phyloP scores from a whole-genome alignment of 768 basidiomycete genomes.

The Agrocybe pediades region DNA sequence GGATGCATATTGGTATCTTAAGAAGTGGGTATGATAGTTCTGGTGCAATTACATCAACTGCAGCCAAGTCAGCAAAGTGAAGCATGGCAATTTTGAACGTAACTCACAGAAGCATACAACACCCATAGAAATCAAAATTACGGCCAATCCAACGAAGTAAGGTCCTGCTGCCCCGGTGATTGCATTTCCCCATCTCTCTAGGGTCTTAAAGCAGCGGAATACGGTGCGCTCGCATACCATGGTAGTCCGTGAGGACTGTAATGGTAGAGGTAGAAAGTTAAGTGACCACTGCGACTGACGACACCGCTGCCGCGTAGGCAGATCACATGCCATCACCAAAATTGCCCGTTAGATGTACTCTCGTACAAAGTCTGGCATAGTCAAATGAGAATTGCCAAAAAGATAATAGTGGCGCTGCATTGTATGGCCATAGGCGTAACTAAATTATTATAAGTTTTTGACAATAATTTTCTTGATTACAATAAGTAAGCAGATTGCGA shows the following conservation, averaged over 20 bases:
- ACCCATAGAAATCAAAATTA: slow-evolving; percentile 68
- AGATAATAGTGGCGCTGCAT: too few species aligned
- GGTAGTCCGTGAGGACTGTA: background rate
- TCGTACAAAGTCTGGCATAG: too few species aligned
- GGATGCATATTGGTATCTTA: slow-evolving; percentile 66
- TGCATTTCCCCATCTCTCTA: slow-evolving; percentile 77
- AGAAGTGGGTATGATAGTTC: slow-evolving; percentile 59
- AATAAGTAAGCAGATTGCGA: too few species aligned
- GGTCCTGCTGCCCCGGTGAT: slow-evolving; percentile 92
- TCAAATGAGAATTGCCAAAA: too few species aligned
- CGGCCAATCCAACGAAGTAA: slow-evolving; percentile 82
- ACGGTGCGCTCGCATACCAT: slow-evolving; percentile 49
- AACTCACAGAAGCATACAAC: slow-evolving; percentile 80
- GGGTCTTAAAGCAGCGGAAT: slow-evolving; percentile 52
- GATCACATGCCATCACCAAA: too few species aligned
- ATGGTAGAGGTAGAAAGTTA: too few species aligned
- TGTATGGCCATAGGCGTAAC: too few species aligned
- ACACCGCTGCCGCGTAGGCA: too few species aligned
- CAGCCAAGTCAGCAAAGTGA: slow-evolving; percentile 3
- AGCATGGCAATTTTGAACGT: background rate
- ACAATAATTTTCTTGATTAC: too few species aligned
- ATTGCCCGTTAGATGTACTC: too few species aligned
- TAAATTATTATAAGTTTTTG: too few species aligned
- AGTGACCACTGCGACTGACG: too few species aligned
- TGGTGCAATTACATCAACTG: slow-evolving; percentile 82